Evolutionary conservation across 805 yeast species (phyloP), one percentile per base, ranked within the genome.

Genomic region (Lipomyces yamanashiensis): DNA sequence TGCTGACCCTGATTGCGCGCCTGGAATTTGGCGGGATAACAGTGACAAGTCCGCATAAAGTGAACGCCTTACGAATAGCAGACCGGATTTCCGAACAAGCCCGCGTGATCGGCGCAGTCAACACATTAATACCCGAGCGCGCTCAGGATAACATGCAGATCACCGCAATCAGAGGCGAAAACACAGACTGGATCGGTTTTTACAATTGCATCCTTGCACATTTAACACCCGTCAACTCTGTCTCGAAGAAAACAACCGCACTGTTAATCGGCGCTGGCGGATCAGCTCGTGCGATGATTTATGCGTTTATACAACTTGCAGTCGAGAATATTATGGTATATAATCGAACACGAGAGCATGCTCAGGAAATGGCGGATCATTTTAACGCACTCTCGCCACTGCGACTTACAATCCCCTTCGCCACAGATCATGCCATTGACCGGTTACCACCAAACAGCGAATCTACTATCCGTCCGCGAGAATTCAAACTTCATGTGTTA

Each of bases 181-280:
- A 93, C 79, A 93, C 99, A 48, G 99, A 93, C 75, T 93, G 97
- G 97, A 78, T 86, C 52, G 99, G 98, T 10, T 89, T 95, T 68
- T 80, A 79, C 51, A 83, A 87, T 64, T 84, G 96, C 1, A 85
- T 92, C 69, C 72, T 77, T 19, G 76, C 82, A 64, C 84, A 47
- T 76, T 77, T 47, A 71, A 73, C 62, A 74, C 64, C 64, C 1
- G 58, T 61, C 15, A 61, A 61, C 36, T 52, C 73, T 23, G 72
- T 70, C 63, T 71, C 72, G 37, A 61, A 69, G 15, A 70, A 67
- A 2, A 78, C 81, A 12, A 78, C 82, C 62, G 98, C 97, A 39
- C 78, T 92, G 63, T 88, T 93, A 48, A 80, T 93, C 69, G 99
- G 99, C 57, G 97, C 96, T 23, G 99, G 99, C 49, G 99, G 99